A percentile compares a stretch with the other conserved stretches of the same genome.
These are phyloP conservation scores for Aspergillus biplanus DNA, from an alignment of 495 filamentous ascomycete genomes.

Conservation along the genomic window DNA sequence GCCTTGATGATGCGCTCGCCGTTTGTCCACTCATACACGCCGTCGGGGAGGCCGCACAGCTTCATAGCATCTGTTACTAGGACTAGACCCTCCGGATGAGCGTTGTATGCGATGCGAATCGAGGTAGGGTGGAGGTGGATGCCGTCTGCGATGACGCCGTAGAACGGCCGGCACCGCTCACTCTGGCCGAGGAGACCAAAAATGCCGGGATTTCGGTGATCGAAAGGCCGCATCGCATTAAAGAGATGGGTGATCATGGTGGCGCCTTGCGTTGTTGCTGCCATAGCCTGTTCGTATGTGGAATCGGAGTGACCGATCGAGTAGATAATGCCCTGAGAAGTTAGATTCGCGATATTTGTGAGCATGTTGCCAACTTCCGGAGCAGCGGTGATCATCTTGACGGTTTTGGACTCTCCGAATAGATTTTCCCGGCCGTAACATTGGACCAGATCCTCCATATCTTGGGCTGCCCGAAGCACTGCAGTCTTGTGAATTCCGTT, in stretches of 20 bases:
- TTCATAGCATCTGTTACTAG: conserved; percentile 67
- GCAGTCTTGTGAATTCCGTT: conserved; percentile 73
- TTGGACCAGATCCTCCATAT: conserved; percentile 59
- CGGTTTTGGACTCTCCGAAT: conserved; percentile 31
- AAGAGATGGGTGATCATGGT: conserved; percentile 89
- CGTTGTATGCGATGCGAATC: conserved; percentile 61
- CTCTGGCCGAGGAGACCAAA: conserved; percentile 70
- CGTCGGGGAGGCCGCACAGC: conserved; percentile 71
- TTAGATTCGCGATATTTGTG: conserved; percentile 61
- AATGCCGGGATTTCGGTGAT: conserved; percentile 83
- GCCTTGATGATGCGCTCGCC: conserved; percentile 71
- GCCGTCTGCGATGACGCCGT: conserved; percentile 64
- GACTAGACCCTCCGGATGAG: conserved; percentile 57
- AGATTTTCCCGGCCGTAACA: conserved; percentile 74
- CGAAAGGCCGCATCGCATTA: conserved; percentile 85
- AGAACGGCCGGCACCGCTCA: conserved; percentile 55
- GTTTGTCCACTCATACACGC: conserved; percentile 78
- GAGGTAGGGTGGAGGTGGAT: conserved; percentile 66
- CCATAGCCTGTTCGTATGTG: conserved; percentile 72
- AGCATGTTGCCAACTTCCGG: conserved; percentile 73
- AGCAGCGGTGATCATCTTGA: conserved; percentile 81
- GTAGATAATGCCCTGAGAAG: conserved; percentile 63
- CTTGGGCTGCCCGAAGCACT: conserved; percentile 59
- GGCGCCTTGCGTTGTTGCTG: conserved; percentile 68
- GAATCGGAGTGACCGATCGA: conserved; percentile 84